Conservation (phyloP, 2,329 filamentous ascomycete species). For the Scopulariopsis brevicaulis region DNA sequence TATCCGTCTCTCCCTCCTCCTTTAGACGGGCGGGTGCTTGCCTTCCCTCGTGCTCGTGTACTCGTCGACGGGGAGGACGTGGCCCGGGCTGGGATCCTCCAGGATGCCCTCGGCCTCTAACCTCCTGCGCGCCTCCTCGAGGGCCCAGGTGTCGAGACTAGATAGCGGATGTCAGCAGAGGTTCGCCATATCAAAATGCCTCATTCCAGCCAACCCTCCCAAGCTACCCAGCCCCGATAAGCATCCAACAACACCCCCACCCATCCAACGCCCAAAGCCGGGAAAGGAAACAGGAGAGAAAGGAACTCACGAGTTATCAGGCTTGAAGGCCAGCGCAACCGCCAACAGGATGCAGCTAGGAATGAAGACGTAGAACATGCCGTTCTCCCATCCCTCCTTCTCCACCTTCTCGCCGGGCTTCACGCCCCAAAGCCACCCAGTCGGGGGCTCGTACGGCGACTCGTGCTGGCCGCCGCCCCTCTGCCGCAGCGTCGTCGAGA, state of each 20-base stretch:
- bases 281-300: not conserved
- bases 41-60: conserved; percentile 6
- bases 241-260: not conserved
- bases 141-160: conserved; percentile 98
- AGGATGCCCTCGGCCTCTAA: conserved; percentile 94
- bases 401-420: conserved; percentile 92
- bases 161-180: not conserved
- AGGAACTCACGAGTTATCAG: conserved; percentile 85
- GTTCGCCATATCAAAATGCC: conserved; percentile 12
- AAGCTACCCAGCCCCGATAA: not conserved
- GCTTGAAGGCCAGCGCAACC: conserved; percentile 89
- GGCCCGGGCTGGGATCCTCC: conserved; percentile 59
- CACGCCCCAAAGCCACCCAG: conserved; percentile 86
- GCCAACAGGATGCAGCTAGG: conserved; percentile 62
- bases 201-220: conserved; percentile 5
- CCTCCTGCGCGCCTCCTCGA: conserved; percentile 90
- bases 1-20: not conserved
- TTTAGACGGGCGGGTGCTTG: conserved; percentile 3
- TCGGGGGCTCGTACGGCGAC: conserved; percentile 78
- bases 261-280: not conserved
- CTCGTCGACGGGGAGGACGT: conserved; percentile 20
- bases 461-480: conserved; percentile 36
- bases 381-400: conserved; percentile 91
- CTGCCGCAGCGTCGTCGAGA: not conserved
- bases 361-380: conserved; percentile 77